A percentile compares a stretch with the other conserved stretches of the same genome.
phyloP scores from a whole-genome alignment of 2,329 filamentous ascomycete genomes.

The Venturia oleaginea region DNA sequence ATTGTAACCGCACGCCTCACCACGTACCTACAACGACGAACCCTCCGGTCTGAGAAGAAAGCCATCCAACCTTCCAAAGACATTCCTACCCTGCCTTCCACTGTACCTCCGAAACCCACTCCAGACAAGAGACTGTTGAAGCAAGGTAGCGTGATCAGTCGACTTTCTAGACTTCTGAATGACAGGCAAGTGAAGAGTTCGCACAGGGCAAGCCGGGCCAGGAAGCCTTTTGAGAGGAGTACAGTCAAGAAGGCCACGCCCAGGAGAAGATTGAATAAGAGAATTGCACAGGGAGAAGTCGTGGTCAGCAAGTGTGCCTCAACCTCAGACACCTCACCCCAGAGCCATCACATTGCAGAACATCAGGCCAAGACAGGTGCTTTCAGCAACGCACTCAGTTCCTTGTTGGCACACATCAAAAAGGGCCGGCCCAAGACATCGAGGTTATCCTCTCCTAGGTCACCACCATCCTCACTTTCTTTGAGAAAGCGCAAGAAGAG shows the following conservation, averaged over 20 bases:
- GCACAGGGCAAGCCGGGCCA: neutral
- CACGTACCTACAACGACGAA: neutral
- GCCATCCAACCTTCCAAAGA: neutral
- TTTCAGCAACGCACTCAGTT: neutral
- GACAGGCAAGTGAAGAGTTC: neutral
- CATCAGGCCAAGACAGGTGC: neutral
- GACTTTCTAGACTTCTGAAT: neutral
- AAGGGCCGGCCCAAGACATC: neutral
- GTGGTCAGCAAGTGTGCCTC: neutral
- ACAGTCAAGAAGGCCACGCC: neutral
- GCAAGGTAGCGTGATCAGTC: neutral
- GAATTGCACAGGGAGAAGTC: neutral
- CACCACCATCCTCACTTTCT: neutral
- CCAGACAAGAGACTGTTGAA: neutral
- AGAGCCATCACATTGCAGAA: neutral
- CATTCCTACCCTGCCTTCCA: neutral
- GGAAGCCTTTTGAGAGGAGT: neutral
- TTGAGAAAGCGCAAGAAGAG: neutral
- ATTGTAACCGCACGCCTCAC: neutral
- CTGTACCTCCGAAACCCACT: neutral
- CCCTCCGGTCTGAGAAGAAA: no score
- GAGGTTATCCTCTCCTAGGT: neutral
- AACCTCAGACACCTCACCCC: neutral
- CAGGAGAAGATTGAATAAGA: neutral
- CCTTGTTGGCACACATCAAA: neutral